phyloP scores from a whole-genome alignment of 495 filamentous ascomycete species.

The Lasiosphaeriaceae sp. region DNA sequence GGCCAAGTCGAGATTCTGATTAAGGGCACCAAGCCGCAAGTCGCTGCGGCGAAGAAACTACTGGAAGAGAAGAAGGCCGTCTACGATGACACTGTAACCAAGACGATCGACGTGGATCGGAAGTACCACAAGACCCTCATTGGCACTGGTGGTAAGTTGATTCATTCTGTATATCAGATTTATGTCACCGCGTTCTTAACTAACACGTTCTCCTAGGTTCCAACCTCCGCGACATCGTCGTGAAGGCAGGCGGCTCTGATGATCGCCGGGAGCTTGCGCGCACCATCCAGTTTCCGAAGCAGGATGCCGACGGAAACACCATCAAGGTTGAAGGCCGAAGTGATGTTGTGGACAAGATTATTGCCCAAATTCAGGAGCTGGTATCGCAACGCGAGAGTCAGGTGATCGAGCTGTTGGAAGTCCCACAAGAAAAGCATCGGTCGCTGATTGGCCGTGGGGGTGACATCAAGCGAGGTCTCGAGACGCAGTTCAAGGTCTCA shows the following conservation, averaged over 20 bases:
- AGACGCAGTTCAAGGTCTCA: constrained; percentile 81
- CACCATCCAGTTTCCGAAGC: constrained; percentile 85
- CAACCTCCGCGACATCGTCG: constrained; percentile 81
- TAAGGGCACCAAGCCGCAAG: constrained; percentile 85
- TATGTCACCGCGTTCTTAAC: too few species aligned
- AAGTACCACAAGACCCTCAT: constrained; percentile 90
- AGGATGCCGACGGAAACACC: constrained; percentile 70
- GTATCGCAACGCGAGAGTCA: constrained; percentile 77
- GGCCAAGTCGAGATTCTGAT: constrained; percentile 76
- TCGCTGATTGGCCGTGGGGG: constrained; percentile 89
- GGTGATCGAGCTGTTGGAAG: constrained; percentile 68
- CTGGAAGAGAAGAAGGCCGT: constrained; percentile 76
- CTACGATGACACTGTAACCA: constrained; percentile 81
- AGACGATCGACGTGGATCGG: constrained; percentile 79
- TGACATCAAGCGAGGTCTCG: constrained; percentile 77
- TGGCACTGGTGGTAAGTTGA: constrained; percentile 72
- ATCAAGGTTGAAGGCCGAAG: constrained; percentile 84
- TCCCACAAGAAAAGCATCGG: constrained; percentile 83
- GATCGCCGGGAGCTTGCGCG: constrained; percentile 75
- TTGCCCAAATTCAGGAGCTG: constrained; percentile 72
- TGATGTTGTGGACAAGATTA: constrained; percentile 82
- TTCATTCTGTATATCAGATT: neutral
- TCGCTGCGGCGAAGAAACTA: constrained; percentile 83
- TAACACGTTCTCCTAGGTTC: constrained; percentile 53
- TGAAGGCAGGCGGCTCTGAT: constrained; percentile 82